Evolutionary conservation across 1,284 basidiomycete genomes (phyloP), one percentile per base, ranked within the genome.

Genomic region (Rhizoctonia solani): DNA sequence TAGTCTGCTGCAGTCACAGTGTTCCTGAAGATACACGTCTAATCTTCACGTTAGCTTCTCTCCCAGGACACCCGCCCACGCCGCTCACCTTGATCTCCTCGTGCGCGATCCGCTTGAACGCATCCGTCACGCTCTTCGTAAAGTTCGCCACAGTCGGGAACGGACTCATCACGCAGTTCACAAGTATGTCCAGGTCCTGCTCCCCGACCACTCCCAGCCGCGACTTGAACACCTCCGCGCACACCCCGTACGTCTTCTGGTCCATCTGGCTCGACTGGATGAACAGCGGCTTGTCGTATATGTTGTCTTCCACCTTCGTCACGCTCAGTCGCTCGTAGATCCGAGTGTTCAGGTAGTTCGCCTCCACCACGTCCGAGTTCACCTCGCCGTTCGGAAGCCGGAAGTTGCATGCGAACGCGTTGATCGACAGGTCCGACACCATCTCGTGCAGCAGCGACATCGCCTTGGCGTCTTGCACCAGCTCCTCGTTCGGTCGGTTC

Each of bases 371-470:
- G 72, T 82, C 79, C 16, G 70, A 70, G 72, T 83, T 83, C 46
- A 75, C 44, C 23, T 67, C 58, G 16, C 76, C 78, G 49, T 77
- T 72, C 63, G 78, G 66, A 34, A 68, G 44, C n/a, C 75, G 72
- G 74, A 82, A 82, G 73, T 82, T 82, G 73, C 76, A 78, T 6
- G 79, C 77, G 68, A 82, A 82, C 1, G 77, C 75, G 69, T 82
- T 82, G 73, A 82, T 81, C 56, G 73, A 76, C 29, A 82, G 75
- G 69, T 83, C 81, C 4, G 80, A 79, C 11, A 52, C 81, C 29
- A 82, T 69, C 21, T 73, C 54, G 27, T 73, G 70, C 49, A 80
- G 67, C 14, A 79, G 67, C 1, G 73, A 68, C 72, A 75, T 72
- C 2, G 79, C 77, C 19, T 74, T 71, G 27, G 68, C 32, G 71